These are phyloP conservation scores for Colletotrichum acutatum DNA, from an alignment of 2,329 filamentous ascomycete genomes.

Conservation along the genomic window DNA sequence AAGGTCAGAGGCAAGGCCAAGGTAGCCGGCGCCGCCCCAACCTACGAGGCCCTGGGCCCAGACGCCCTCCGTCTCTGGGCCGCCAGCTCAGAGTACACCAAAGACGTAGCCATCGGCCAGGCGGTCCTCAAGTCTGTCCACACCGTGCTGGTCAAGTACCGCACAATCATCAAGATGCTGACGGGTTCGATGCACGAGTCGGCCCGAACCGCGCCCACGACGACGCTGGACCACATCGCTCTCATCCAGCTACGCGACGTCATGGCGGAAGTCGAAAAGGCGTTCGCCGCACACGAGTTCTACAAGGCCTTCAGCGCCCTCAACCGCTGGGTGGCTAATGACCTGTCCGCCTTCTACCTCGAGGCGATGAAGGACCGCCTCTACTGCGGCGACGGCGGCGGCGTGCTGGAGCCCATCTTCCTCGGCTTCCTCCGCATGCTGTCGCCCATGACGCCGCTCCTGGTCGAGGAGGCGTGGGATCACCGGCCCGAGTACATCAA, in stretches of 20 bases:
- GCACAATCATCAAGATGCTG: constrained; percentile 90
- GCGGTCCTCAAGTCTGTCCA: constrained; percentile 82
- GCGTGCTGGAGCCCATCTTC: constrained; percentile 74
- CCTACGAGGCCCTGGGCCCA: constrained; percentile 80
- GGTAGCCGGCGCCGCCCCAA: constrained; percentile 43
- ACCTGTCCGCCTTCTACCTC: constrained; percentile 93
- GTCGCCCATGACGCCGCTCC: constrained; percentile 80
- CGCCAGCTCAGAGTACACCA: constrained; percentile 90
- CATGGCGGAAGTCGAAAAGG: constrained; percentile 70
- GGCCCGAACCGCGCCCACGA: constrained; percentile 61
- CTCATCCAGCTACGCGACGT: constrained; percentile 77
- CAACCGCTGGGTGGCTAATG: constrained; percentile 83
- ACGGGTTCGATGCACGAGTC: constrained; percentile 77
- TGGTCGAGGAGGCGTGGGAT: constrained; percentile 91
- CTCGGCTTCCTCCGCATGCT: constrained; percentile 81
- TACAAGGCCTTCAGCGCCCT: constrained; percentile 79
- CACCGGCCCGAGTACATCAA: constrained; percentile 76
- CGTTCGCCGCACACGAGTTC: constrained; percentile 82
- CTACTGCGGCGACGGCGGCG: constrained; percentile 81
- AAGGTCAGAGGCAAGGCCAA: constrained; percentile 69
- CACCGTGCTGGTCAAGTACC: constrained; percentile 83
- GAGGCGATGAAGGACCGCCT: constrained; percentile 92
- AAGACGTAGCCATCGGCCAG: constrained; percentile 85
- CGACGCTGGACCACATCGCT: constrained; percentile 78
- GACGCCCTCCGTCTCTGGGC: constrained; percentile 93